Conservation (phyloP, 805 yeast species). For the Candida michaelii region DNA sequence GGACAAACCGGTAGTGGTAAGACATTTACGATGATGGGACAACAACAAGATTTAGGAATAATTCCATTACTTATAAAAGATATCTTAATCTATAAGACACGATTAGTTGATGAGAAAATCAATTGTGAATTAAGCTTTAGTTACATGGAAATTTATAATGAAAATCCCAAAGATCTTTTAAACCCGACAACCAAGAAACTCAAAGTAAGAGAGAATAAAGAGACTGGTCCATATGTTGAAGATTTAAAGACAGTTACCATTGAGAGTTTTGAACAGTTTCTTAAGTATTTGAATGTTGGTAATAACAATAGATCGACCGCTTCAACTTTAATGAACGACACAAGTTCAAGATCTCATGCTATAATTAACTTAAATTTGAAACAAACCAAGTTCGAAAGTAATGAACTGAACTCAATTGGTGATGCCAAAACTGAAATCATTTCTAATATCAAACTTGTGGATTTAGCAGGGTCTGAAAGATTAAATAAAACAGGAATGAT, state of each 20-base stretch:
- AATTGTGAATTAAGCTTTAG: constrained; percentile 49
- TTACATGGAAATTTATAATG: constrained; percentile 77
- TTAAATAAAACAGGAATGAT: constrained; percentile 61
- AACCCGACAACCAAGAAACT: constrained; percentile 27
- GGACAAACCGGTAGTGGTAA: constrained; percentile 47
- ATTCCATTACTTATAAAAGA: constrained; percentile 49
- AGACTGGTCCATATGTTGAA: constrained; percentile 72
- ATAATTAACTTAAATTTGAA: constrained; percentile 62
- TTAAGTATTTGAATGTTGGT: constrained; percentile 49
- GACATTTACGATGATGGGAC: constrained; percentile 45
- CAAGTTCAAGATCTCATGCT: constrained; percentile 80
- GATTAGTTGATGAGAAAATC: constrained; percentile 35
- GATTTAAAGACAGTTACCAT: constrained; percentile 55
- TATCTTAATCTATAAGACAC: constrained; percentile 45
- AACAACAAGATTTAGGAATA: constrained; percentile 29
- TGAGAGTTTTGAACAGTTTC: constrained; percentile 49
- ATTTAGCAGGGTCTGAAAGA: constrained; percentile 82
- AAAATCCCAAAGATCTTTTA: constrained; percentile 63
- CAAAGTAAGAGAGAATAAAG: constrained; percentile 64
- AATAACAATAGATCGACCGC: constrained; percentile 64
- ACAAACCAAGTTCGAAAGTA: constrained; percentile 47
- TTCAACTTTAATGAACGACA: constrained; percentile 68
- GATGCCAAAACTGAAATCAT: constrained; percentile 47
- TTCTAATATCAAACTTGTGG: constrained; percentile 69
- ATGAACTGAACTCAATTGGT: constrained; percentile 26